Evolutionary conservation across 139 green algal genomes (phyloP).

Genomic region (Chlorokybus atmophyticus): DNA sequence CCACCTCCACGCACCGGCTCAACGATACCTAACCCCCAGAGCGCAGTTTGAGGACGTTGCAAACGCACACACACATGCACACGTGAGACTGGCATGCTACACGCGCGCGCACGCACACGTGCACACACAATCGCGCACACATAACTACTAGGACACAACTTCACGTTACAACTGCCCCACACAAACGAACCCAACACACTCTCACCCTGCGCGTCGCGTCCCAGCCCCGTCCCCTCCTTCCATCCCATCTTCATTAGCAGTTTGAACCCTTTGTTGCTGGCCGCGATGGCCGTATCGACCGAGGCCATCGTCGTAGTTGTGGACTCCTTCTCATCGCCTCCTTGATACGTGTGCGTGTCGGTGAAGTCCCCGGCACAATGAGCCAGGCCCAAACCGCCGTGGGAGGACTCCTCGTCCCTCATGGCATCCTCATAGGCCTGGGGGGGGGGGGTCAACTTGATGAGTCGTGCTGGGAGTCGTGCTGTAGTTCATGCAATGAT

Average conservation of each 20-base stretch:
- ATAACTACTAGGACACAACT: neutral
- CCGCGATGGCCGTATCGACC: conserved; percentile 29
- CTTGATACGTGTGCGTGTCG: no score
- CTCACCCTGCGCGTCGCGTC: conserved; percentile 48
- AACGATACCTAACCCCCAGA: conserved; percentile 36
- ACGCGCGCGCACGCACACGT: neutral
- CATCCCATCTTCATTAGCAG: conserved; percentile 74
- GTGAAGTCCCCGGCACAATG: no score
- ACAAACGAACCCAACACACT: neutral
- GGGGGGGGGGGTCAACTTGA: no score
- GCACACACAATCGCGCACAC: neutral
- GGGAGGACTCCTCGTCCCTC: no score
- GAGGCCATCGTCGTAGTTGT: no score
- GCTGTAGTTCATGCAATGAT: no score
- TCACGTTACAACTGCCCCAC: neutral
- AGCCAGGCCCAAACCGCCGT: no score
- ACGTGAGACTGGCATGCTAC: neutral
- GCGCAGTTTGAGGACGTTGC: neutral
- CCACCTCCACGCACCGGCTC: conserved; percentile 52
- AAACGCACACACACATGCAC: neutral
- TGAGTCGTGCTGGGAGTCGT: no score
- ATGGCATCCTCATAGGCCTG: no score
- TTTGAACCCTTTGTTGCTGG: conserved; percentile 57
- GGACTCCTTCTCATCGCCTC: no score
- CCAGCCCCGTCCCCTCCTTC: conserved; percentile 54